phyloP scores from a whole-genome alignment of 192 early-diverging fungal genomes.

The Mortierella alpina region DNA sequence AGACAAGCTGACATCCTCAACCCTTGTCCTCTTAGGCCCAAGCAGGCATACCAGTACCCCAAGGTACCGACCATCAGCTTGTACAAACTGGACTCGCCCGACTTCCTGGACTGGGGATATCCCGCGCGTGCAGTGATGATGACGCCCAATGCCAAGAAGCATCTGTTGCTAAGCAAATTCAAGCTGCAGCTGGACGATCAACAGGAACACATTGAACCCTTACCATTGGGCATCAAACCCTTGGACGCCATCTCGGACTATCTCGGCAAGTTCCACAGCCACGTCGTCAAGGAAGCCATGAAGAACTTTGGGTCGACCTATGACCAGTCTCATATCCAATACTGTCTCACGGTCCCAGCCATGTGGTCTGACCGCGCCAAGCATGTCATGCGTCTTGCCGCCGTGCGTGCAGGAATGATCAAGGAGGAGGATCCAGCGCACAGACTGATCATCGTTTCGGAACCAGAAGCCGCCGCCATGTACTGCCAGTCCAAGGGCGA shows the following conservation, averaged over 20 bases:
- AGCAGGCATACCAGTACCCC: conserved; percentile 57
- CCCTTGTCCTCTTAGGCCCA: conserved; percentile 39
- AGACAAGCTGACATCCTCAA: not conserved
- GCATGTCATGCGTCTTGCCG: conserved; percentile 63
- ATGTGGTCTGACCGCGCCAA: conserved; percentile 69
- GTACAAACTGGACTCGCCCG: conserved; percentile 56
- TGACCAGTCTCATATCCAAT: conserved; percentile 52
- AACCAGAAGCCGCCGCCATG: conserved; percentile 68
- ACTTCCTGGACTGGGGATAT: conserved; percentile 62
- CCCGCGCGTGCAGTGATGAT: conserved; percentile 54
- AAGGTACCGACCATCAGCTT: conserved; percentile 58
- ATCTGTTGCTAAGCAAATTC: conserved; percentile 56
- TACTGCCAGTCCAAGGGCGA: conserved; percentile 67
- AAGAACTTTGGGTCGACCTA: conserved; percentile 59
- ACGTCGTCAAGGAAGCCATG: conserved; percentile 56
- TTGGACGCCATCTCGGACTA: conserved; percentile 55
- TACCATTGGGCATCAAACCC: conserved; percentile 54
- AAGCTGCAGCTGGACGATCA: conserved; percentile 55
- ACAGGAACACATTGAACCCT: conserved; percentile 55
- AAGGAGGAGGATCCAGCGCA: conserved; percentile 56
- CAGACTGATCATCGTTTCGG: conserved; percentile 61
- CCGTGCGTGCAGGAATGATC: conserved; percentile 61
- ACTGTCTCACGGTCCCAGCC: conserved; percentile 64
- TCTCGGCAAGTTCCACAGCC: conserved; percentile 53
- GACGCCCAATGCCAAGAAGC: conserved; percentile 53